Evolutionary conservation across 192 early-diverging fungal genomes (phyloP), one percentile per base, ranked within the genome.

Genomic region (Entomortierella chlamydospora): DNA sequence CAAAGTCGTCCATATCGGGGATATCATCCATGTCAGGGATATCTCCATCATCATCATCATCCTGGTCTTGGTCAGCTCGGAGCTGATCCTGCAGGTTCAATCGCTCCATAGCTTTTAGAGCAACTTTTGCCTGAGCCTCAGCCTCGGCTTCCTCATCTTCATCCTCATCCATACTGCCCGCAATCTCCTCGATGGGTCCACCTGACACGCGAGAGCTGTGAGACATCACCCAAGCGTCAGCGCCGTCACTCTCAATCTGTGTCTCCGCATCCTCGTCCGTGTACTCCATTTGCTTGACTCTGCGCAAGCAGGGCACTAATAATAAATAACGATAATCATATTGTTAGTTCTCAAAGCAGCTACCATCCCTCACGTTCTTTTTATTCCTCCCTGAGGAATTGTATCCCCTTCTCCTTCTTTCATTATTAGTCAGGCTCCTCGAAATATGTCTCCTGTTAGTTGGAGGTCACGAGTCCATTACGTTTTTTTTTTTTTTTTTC

Each of bases 11-110:
- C 49, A 98, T 92, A 69, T 98, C 97, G 4, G 95, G 95, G 65
- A 97, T 96, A 45, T 96, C 95, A 28, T 95, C 94, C 49, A 95
- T 86, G 72, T 96, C 91, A 28, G 94, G 94, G 49, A 94, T 93
- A 33, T 96, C 91, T 45, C 93, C 91, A 22, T 85, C 82, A 31
- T 88, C 89, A 9, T 87, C 85, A 4, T 4, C n/a, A 11, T 83
- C 85, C 29, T 84, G 83, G 45, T 82, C 71, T 31, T 59, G 66
- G 8, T 71, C 81, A 13, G 66, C 29, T 39, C 52, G 70, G 25
- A 85, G 73, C 49, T 83, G 83, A 39, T 83, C 72, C 59, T 82
- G 80, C 52, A 64, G 43, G 28, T 67, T 50, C 42, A 83, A 43
- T 58, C 66, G 67, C 50, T 67, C 79, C 81, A 72, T 82, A 20